phyloP scores from a whole-genome alignment of 169 alveolate genomes.

The Eimeria zaria region DNA sequence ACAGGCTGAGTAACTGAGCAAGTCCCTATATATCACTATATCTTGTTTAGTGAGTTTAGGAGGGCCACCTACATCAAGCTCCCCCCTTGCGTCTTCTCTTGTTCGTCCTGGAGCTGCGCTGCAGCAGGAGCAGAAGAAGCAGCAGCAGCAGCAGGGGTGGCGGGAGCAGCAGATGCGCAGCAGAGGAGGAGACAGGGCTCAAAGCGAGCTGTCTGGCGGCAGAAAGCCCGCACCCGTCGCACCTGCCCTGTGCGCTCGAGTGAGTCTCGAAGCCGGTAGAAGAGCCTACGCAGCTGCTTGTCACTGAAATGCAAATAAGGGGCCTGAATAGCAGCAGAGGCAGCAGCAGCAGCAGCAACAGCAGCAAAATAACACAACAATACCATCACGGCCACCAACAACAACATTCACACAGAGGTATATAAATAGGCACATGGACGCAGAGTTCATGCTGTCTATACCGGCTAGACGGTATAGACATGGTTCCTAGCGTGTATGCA shows the following conservation, averaged over 20 bases:
- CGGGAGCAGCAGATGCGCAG: background rate
- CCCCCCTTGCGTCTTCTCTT: background rate
- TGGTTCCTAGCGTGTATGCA: background rate
- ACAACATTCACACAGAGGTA: too few relatives aligned
- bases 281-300: slow-evolving; percentile 63
- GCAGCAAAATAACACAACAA: background rate
- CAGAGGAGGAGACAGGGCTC: slow-evolving; percentile 63
- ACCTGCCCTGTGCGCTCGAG: slow-evolving; percentile 53
- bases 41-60: background rate
- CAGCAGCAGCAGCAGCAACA: background rate
- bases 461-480: too few relatives aligned
- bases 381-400: too few relatives aligned
- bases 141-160: background rate
- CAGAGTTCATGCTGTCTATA: background rate
- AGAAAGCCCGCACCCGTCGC: slow-evolving; percentile 76
- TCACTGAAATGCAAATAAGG: slow-evolving; percentile 49
- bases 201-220: slow-evolving; percentile 57
- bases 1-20: background rate
- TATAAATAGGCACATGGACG: background rate
- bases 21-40: background rate
- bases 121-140: background rate
- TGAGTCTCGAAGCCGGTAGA: slow-evolving; percentile 58
- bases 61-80: background rate
- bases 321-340: slow-evolving; percentile 26
- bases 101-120: background rate